These are phyloP conservation scores for Arxiozyma slooffiae DNA, from an alignment of 1,139 yeast genomes.

Conservation along the genomic window DNA sequence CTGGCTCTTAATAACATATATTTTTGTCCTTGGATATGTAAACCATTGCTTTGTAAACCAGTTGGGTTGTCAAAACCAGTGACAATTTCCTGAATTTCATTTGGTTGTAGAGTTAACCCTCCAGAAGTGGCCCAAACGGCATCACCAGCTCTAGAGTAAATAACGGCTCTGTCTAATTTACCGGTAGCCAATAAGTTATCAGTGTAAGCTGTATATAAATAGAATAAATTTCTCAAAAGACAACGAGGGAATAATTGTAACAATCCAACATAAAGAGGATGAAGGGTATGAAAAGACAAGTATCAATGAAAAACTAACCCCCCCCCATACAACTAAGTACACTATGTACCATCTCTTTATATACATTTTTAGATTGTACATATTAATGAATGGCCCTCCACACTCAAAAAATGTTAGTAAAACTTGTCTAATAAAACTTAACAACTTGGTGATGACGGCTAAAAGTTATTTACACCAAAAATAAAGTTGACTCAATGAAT, in stretches of 20 bases:
- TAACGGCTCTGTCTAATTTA: constrained; percentile 83
- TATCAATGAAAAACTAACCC: not conserved
- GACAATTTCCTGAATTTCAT: constrained; percentile 67
- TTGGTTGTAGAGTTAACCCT: constrained; percentile 54
- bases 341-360: too few species aligned
- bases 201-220: constrained; percentile 55
- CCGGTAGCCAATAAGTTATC: constrained; percentile 82
- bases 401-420: not conserved
- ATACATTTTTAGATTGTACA: not conserved
- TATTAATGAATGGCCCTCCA: not conserved
- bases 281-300: not conserved
- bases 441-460: not conserved
- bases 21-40: constrained; percentile 77
- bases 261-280: not conserved
- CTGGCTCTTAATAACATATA: constrained; percentile 85
- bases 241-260: not conserved
- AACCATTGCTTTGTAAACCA: constrained; percentile 70
- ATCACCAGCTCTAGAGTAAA: constrained; percentile 91
- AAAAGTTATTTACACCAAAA: not conserved
- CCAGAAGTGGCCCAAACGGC: constrained; percentile 87
- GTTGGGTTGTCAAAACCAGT: constrained; percentile 74
- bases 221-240: too few species aligned
- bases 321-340: not conserved
- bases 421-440: too few species aligned
- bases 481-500: too few species aligned